phyloP scores from a whole-genome alignment of 306 rosid species.

The Citrullus mucosospermus region DNA sequence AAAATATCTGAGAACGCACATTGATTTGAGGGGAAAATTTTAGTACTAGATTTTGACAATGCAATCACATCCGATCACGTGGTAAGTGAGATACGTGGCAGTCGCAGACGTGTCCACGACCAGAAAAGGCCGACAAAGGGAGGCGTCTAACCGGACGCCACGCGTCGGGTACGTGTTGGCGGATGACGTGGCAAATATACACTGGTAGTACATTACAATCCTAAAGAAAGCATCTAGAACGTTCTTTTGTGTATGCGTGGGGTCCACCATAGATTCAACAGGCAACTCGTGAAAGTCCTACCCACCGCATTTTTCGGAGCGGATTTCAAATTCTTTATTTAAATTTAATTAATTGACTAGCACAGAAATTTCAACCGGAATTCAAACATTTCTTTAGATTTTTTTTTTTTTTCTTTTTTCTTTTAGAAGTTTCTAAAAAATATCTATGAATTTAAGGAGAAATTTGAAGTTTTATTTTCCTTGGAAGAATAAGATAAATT shows the following conservation, averaged over 20 bases:
- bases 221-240: background rate
- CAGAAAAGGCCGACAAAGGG: background rate
- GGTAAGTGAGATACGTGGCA: background rate
- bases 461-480: too few relatives aligned
- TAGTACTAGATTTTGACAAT: background rate
- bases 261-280: background rate
- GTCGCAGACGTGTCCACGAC: background rate
- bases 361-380: too few relatives aligned
- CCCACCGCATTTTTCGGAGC: background rate
- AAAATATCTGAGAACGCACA: background rate
- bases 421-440: too few relatives aligned
- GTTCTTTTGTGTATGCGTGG: background rate
- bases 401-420: too few relatives aligned
- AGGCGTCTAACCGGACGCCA: background rate
- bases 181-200: background rate
- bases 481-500: too few relatives aligned
- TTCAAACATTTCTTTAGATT: too few relatives aligned
- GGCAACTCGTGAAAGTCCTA: background rate
- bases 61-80: background rate
- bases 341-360: slow-evolving; percentile 18
- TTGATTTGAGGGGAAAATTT: background rate
- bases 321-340: slow-evolving; percentile 19
- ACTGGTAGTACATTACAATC: background rate
- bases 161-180: background rate
- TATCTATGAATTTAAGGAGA: too few relatives aligned